These are phyloP conservation scores for Euclidium syriacum DNA, from an alignment of 345 rosid genomes.

Conservation along the genomic window DNA sequence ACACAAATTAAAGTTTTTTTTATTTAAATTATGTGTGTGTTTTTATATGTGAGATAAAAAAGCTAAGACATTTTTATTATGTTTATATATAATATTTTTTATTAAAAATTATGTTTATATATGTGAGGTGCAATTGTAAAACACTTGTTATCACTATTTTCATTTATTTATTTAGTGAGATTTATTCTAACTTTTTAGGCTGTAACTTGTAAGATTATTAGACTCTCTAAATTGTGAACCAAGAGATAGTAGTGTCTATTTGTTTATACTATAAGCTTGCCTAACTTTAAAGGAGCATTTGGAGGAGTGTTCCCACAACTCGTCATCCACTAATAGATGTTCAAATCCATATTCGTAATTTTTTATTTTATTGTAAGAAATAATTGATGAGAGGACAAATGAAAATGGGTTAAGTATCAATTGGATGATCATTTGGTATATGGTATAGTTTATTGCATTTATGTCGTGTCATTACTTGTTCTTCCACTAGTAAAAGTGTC, in stretches of 20 bases:
- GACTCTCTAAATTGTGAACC: slow-evolving; percentile 2
- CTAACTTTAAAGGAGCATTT: slow-evolving; percentile 22
- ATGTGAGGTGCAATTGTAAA: neutral
- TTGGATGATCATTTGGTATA: slow-evolving; percentile 12
- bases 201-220: neutral
- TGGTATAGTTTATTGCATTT: neutral
- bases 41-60: no score
- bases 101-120: no score
- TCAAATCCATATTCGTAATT: neutral
- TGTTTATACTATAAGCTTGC: slow-evolving; percentile 1
- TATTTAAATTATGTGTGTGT: no score
- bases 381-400: slow-evolving; percentile 12
- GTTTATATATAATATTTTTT: no score
- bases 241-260: slow-evolving; percentile 4
- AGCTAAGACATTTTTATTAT: no score
- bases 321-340: slow-evolving; percentile 29
- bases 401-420: slow-evolving; percentile 5
- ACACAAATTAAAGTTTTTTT: no score
- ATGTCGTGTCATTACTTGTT: slow-evolving; percentile 26
- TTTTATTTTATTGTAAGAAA: slow-evolving; percentile 10
- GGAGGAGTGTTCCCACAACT: slow-evolving; percentile 26
- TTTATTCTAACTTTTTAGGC: neutral
- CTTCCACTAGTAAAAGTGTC: slow-evolving; percentile 27
- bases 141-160: neutral
- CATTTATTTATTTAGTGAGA: neutral